phyloP scores from a whole-genome alignment of 768 basidiomycete genomes.

The Neoboletus brunneissimus region DNA sequence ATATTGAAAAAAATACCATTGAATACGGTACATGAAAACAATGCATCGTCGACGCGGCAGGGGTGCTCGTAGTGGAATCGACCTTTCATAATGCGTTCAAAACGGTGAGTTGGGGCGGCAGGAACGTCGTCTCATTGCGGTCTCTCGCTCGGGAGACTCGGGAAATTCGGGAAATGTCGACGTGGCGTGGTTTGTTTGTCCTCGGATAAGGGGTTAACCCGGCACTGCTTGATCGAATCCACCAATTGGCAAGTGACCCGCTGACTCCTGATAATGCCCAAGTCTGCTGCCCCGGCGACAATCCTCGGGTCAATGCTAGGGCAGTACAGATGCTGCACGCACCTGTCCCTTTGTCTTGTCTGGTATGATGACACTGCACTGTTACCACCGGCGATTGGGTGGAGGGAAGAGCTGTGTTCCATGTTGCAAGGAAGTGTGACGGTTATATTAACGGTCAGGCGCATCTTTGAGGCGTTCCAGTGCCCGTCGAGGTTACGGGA shows the following conservation, averaged over 20 bases:
- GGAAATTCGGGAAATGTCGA: slow-evolving; percentile 13
- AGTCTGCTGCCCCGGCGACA: neutral
- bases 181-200: slow-evolving; percentile 32
- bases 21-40: slow-evolving; percentile 29
- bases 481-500: neutral
- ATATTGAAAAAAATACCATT: slow-evolving; percentile 33
- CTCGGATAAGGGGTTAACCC: slow-evolving; percentile 28
- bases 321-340: slow-evolving; percentile 1
- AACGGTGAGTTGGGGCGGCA: neutral
- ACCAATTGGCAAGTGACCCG: slow-evolving; percentile 5
- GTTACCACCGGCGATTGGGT: slow-evolving; percentile 24
- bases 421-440: slow-evolving; percentile 15
- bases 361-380: neutral
- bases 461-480: slow-evolving; percentile 9
- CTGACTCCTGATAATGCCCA: slow-evolving; percentile 4
- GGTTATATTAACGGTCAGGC: slow-evolving; percentile 22
- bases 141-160: neutral
- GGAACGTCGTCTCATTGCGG: neutral
- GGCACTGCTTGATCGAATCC: slow-evolving; percentile 24
- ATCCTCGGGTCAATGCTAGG: slow-evolving; percentile 2
- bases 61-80: slow-evolving; percentile 18
- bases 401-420: slow-evolving; percentile 15
- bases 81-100: slow-evolving; percentile 13
- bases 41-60: slow-evolving; percentile 21
- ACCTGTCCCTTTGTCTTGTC: slow-evolving; percentile 8